These are phyloP conservation scores for Salvia hispanica DNA, from an alignment of 257 asterid species.

Conservation along the genomic window DNA sequence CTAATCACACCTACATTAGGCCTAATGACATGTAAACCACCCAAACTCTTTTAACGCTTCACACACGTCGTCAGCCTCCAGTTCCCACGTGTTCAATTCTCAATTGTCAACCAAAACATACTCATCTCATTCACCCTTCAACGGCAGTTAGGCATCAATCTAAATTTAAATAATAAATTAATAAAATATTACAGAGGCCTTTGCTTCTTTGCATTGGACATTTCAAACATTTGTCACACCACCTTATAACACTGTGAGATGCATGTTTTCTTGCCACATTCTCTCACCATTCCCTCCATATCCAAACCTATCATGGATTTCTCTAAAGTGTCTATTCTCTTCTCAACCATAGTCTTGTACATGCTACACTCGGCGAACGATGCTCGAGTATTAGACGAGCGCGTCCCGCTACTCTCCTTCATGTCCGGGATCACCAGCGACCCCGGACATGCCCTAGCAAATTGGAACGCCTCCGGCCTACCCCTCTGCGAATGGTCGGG, in stretches of 20 bases:
- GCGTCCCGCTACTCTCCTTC: conserved; percentile 67
- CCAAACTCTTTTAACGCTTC: conserved; percentile 31
- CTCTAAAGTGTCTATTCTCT: conserved; percentile 43
- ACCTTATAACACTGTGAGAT: conserved; percentile 33
- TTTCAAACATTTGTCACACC: conserved; percentile 22
- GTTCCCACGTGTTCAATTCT: conserved; percentile 50
- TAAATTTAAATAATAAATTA: not conserved
- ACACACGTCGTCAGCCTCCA: conserved; percentile 30
- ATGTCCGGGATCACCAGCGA: conserved; percentile 50
- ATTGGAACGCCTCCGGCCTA: conserved; percentile 52
- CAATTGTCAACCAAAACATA: conserved; percentile 59
- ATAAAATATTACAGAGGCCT: not conserved
- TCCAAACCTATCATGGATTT: conserved; percentile 40
- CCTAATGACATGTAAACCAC: conserved; percentile 79
- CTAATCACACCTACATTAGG: conserved; percentile 60
- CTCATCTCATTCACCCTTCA: conserved; percentile 29
- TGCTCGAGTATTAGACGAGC: conserved; percentile 43
- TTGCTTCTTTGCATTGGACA: conserved; percentile 31
- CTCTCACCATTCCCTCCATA: conserved; percentile 1
- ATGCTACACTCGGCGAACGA: conserved; percentile 37
- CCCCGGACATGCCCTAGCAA: conserved; percentile 47
- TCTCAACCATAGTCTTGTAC: conserved; percentile 40
- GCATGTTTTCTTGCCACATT: not conserved
- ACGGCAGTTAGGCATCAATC: conserved; percentile 69
- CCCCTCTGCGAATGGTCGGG: conserved; percentile 73